These are phyloP conservation scores for Candida albicans DNA, from an alignment of 1,139 yeast genomes.

Conservation along the genomic window DNA sequence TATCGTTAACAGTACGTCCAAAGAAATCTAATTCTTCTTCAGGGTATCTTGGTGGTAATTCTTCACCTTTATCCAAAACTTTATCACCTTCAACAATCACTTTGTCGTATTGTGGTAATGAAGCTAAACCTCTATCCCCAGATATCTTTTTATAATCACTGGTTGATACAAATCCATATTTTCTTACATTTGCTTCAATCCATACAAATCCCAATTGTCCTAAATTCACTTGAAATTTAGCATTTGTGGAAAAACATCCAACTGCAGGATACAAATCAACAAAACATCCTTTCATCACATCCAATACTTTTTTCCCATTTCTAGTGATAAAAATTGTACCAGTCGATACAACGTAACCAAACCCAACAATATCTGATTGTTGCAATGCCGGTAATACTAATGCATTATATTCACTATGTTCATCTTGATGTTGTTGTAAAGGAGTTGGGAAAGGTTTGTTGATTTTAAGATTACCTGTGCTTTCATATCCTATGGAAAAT, in stretches of 20 bases:
- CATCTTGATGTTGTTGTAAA: constrained; percentile 48
- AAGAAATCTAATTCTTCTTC: constrained; percentile 65
- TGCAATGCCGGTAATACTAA: constrained; percentile 72
- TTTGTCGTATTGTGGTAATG: constrained; percentile 41
- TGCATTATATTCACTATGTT: constrained; percentile 52
- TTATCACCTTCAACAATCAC: constrained; percentile 35
- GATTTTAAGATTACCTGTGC: constrained; percentile 77
- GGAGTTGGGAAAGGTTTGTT: constrained; percentile 71
- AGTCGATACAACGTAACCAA: constrained; percentile 77
- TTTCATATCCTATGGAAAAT: constrained; percentile 84
- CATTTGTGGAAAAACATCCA: constrained; percentile 79
- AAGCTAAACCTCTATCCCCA: constrained; percentile 46
- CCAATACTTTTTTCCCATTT: constrained; percentile 85
- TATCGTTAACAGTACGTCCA: constrained; percentile 40
- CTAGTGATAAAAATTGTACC: constrained; percentile 89
- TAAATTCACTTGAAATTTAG: constrained; percentile 72
- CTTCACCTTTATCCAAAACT: constrained; percentile 70
- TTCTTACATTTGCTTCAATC: constrained; percentile 91
- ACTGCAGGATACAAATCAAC: constrained; percentile 84
- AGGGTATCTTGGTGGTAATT: constrained; percentile 68
- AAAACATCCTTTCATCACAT: constrained; percentile 75
- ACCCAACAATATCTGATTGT: constrained; percentile 90
- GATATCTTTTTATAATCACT: constrained; percentile 47
- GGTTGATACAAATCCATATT: constrained; percentile 82
- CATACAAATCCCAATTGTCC: constrained; percentile 94